A percentile compares a stretch with the other conserved stretches of the same genome.
These are phyloP conservation scores for Aspergillus diversus DNA, from an alignment of 495 filamentous ascomycete species.

Conservation along the genomic window DNA sequence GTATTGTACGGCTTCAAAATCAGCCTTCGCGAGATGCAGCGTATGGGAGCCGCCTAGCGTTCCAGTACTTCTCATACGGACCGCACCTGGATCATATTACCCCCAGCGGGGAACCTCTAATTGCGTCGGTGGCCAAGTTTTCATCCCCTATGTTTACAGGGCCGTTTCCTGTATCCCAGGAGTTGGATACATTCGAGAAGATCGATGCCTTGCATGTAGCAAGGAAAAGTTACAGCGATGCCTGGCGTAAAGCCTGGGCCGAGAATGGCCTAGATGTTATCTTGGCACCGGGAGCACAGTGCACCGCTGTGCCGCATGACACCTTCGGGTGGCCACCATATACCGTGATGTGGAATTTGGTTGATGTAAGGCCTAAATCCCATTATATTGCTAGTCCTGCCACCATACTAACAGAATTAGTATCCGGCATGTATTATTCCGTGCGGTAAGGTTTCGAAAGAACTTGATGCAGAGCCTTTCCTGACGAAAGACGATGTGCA, in stretches of 20 bases:
- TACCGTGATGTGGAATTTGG: constrained; percentile 53
- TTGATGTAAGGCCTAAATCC: constrained; percentile 46
- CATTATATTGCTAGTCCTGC: neutral
- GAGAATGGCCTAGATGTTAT: constrained; percentile 46
- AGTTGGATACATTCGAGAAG: constrained; percentile 20
- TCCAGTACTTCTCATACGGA: constrained; percentile 37
- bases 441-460: constrained; percentile 34
- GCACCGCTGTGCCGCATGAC: constrained; percentile 55
- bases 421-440: constrained; percentile 45
- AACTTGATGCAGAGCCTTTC: constrained; percentile 41
- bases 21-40: constrained; percentile 17
- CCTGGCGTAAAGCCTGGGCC: constrained; percentile 30
- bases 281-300: constrained; percentile 50
- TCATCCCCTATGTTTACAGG: constrained; percentile 34
- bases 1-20: constrained; percentile 42
- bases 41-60: constrained; percentile 32
- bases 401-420: constrained; percentile 23
- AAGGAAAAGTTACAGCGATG: constrained; percentile 15
- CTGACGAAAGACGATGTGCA: constrained; percentile 29
- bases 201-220: constrained; percentile 22
- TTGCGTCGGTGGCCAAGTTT: constrained; percentile 23
- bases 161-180: constrained; percentile 18
- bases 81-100: constrained; percentile 31
- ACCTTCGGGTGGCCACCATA: constrained; percentile 55
- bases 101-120: constrained; percentile 33